Evolutionary conservation across 1,284 basidiomycete species (phyloP).

Genomic region (Trametes hirsuta): DNA sequence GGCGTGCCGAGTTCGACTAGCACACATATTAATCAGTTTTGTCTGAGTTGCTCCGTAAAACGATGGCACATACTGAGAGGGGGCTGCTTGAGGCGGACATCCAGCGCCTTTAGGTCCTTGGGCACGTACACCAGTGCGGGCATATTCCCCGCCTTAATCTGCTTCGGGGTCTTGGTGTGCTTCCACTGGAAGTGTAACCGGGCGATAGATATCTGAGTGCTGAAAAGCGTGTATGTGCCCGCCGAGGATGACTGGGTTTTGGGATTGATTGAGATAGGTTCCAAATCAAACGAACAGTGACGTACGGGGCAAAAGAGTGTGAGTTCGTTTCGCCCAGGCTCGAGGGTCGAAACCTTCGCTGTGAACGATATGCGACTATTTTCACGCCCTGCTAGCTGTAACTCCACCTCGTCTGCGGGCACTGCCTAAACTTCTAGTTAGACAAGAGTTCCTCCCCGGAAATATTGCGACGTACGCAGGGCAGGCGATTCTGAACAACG

Average conservation of each 20-base stretch:
- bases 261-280: neutral
- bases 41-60: neutral
- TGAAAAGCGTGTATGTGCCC: conserved; percentile 65
- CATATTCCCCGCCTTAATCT: conserved; percentile 55
- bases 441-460: neutral
- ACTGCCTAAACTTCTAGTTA: conserved; percentile 44
- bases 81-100: conserved; percentile 64
- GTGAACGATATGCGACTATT: conserved; percentile 56
- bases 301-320: conserved; percentile 72
- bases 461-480: conserved; percentile 60
- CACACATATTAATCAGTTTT: conserved; percentile 6
- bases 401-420: conserved; percentile 51
- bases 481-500: conserved; percentile 63
- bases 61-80: conserved; percentile 52
- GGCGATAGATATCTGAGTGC: conserved; percentile 60
- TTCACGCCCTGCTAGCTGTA: conserved; percentile 60
- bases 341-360: conserved; percentile 40
- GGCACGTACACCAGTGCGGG: conserved; percentile 60
- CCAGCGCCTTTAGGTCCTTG: conserved; percentile 58
- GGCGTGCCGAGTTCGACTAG: conserved; percentile 71
- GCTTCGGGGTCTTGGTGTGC: conserved; percentile 39
- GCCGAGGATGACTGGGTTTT: conserved; percentile 58
- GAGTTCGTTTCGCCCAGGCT: conserved; percentile 58
- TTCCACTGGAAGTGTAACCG: conserved; percentile 63
- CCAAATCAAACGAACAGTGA: neutral